phyloP scores from a whole-genome alignment of 2,329 filamentous ascomycete species.

The Cladosporium sp. region DNA sequence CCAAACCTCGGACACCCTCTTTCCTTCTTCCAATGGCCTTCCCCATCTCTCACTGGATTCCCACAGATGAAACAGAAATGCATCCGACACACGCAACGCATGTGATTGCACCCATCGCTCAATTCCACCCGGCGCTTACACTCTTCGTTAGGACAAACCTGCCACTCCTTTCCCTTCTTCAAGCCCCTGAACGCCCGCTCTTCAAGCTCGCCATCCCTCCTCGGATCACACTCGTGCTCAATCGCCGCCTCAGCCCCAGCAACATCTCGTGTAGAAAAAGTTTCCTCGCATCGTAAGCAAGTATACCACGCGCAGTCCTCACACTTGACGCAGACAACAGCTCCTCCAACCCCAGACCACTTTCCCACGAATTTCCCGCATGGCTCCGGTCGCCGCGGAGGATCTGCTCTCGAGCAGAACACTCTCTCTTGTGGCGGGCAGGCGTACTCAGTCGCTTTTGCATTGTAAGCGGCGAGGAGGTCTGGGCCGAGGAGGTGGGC shows the following conservation, averaged over 20 bases:
- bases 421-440: constrained; percentile 17
- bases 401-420: constrained; percentile 19
- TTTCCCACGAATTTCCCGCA: constrained; percentile 16
- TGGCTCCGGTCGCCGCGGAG: constrained; percentile 3
- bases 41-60: not conserved
- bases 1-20: constrained; percentile 16
- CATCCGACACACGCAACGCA: constrained; percentile 26
- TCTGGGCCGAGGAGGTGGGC: constrained; percentile 14
- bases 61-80: constrained; percentile 29
- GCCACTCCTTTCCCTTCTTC: constrained; percentile 23
- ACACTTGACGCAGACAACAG: constrained; percentile 4
- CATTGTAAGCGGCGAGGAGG: constrained; percentile 15
- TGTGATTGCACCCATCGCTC: constrained; percentile 27
- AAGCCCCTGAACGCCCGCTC: constrained; percentile 23
- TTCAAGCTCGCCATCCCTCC: not conserved
- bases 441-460: constrained; percentile 23
- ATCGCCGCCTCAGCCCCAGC: not conserved
- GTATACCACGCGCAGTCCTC: constrained; percentile 19
- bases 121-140: constrained; percentile 24
- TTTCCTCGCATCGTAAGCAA: constrained; percentile 17
- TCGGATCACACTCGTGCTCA: constrained; percentile 23
- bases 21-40: constrained; percentile 13
- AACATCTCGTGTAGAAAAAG: not conserved
- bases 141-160: constrained; percentile 24
- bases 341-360: not conserved